Base-by-base conservation (phyloP, 305 asterid genomes). In the Petunia hybrid region DNA sequence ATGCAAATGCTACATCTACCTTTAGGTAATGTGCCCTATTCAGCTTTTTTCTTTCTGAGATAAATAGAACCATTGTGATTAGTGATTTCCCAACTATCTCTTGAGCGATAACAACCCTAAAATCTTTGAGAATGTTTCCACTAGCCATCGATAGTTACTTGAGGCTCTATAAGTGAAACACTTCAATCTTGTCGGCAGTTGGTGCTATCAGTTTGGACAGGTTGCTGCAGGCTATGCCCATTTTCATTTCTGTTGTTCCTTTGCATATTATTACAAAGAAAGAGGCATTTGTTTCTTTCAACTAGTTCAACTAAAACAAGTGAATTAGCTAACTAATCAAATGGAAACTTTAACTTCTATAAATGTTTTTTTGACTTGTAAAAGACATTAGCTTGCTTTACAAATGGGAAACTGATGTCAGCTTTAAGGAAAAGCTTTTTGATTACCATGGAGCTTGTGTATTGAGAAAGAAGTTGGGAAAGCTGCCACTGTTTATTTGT, bases 371-470 rank as follows among this genome's bases (percentile, higher is more conserved):
- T n/a, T 45, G 41, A 31, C 2, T 61, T 61, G 2, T 43, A 53
- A 22, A 46, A 31, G 6, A 3, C 5, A 71, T 22, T 1, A 35
- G 35, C 45, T 70, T 70, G 0, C 41, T 35, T 5, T 4, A 16
- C 5, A 65, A 65, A 39, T 1, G 48, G 71, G 48, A 39, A 65
- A 3, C 71, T 65, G 13, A 69, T 69, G 41, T 35, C 76, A 16
- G 22, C 59, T 69, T 45, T 45, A 56, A 8, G 6, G 38, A 43
- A 40, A 45, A 69, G 57, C 40, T 68, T 45, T 69, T 51, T 69
- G 76, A 42, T 69, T 43, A 41, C 76, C 48, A 13, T 38, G 71
- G 71, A 65, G 48, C 71, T 65, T 65, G 31, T 39, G 45, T 66
- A 41, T n/a, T 67, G 36, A 41, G 38, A 41, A 22, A 43, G 39